Conservation (phyloP, 306 rosid species). For the Spatholobus suberectus region DNA sequence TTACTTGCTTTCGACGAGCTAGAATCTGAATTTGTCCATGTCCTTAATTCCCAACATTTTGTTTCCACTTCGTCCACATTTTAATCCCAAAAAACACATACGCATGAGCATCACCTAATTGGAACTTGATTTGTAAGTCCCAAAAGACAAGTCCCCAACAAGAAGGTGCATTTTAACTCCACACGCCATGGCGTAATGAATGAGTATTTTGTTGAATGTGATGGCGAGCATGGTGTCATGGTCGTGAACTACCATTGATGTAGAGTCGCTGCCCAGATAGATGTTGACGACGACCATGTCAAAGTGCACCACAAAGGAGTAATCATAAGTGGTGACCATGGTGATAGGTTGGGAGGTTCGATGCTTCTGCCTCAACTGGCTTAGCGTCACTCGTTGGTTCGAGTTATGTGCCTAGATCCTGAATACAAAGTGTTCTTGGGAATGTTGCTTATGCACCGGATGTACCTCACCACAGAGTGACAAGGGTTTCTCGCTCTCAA, state of each 20-base stretch:
- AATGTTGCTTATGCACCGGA: constrained; percentile 73
- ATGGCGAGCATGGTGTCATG: constrained; percentile 85
- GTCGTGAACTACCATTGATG: constrained; percentile 96
- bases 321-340: constrained; percentile 94
- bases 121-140: constrained; percentile 74
- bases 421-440: constrained; percentile 86
- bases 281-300: constrained; percentile 73
- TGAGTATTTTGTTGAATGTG: constrained; percentile 73
- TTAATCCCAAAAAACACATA: neutral
- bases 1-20: too few species aligned
- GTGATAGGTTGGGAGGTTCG: constrained; percentile 69
- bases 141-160: constrained; percentile 88
- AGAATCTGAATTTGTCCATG: too few species aligned
- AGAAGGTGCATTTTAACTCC: constrained; percentile 82
- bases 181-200: constrained; percentile 86
- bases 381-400: constrained; percentile 65
- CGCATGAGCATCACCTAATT: constrained; percentile 51
- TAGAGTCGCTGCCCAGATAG: constrained; percentile 89
- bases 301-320: constrained; percentile 83
- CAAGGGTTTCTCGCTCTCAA: constrained; percentile 34
- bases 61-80: neutral
- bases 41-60: neutral
- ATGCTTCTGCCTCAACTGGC: constrained; percentile 64
- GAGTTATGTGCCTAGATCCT: constrained; percentile 66
- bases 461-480: neutral